A percentile compares a stretch with the other conserved stretches of the same genome.
phyloP scores from a whole-genome alignment of 495 filamentous ascomycete species.

The Penicillium steckii region DNA sequence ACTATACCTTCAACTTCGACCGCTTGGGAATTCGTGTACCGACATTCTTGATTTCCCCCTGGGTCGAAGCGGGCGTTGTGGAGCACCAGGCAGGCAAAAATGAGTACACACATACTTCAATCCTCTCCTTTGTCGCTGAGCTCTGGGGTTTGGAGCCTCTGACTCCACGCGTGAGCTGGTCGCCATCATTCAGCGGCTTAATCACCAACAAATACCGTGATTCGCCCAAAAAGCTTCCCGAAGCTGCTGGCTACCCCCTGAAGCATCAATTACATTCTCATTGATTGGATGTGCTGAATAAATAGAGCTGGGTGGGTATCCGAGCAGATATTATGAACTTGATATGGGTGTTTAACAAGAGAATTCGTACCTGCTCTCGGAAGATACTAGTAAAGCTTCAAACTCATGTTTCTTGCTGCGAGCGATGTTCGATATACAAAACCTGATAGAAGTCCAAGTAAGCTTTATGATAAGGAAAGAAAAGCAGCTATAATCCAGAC shows the following conservation, averaged over 20 bases:
- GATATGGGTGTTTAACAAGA: no score
- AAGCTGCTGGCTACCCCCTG: conserved; percentile 17
- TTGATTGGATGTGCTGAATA: no score
- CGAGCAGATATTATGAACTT: no score
- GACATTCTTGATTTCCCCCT: conserved; percentile 50
- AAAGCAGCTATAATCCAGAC: no score
- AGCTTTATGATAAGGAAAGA: no score
- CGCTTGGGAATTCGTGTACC: conserved; percentile 50
- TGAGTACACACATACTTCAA: conserved; percentile 46
- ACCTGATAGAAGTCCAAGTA: no score
- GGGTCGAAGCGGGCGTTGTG: conserved; percentile 43
- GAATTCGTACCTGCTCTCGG: no score
- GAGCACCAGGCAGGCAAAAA: conserved; percentile 35
- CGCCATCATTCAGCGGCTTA: conserved; percentile 38
- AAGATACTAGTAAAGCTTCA: no score
- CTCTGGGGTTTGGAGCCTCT: conserved; percentile 41
- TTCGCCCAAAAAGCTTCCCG: conserved; percentile 25
- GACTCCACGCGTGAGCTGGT: conserved; percentile 42
- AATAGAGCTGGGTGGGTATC: neutral
- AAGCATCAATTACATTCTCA: neutral
- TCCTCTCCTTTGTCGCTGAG: conserved; percentile 41
- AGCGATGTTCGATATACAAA: no score
- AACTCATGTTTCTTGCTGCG: no score
- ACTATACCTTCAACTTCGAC: conserved; percentile 48
- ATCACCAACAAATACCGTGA: conserved; percentile 30